Conservation (phyloP, 306 rosid genomes). For the Cucurbita pepo region DNA sequence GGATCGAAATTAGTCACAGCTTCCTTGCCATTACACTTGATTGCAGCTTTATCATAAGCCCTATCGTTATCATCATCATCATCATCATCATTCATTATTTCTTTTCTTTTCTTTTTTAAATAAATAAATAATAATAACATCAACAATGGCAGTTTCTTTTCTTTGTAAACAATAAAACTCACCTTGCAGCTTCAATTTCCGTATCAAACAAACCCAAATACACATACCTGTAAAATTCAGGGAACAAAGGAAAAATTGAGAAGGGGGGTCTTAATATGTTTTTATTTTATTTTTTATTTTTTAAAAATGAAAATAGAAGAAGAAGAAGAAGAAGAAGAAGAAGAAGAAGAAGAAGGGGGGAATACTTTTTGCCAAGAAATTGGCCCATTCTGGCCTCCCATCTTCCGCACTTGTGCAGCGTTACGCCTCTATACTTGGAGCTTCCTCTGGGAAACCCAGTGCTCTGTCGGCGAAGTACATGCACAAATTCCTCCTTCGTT, state of each 20-base stretch:
- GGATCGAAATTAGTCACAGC: constrained; percentile 98
- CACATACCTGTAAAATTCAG: constrained; percentile 46
- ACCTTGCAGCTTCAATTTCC: constrained; percentile 97
- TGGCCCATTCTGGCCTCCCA: constrained; percentile 99
- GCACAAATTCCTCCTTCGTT: constrained; percentile 94
- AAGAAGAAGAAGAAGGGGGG: neutral
- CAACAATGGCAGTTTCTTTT: neutral
- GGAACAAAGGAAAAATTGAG: neutral
- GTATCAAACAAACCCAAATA: constrained; percentile 92
- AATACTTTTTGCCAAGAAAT: constrained; percentile 90
- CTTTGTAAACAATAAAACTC: neutral
- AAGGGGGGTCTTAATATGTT: neutral
- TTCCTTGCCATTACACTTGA: constrained; percentile 91
- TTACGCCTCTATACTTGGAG: constrained; percentile 98
- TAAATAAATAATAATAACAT: too few species aligned
- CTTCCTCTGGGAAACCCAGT: constrained; percentile 98
- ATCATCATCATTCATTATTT: neutral
- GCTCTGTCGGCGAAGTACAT: constrained; percentile 98
- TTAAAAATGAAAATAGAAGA: too few species aligned
- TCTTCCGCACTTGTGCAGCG: constrained; percentile 97
- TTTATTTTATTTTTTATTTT: too few species aligned
- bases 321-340: too few species aligned
- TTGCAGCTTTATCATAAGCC: constrained; percentile 98
- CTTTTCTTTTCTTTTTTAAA: too few species aligned
- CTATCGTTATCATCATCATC: constrained; percentile 19